Percentiles rank a stretch among this genome's conserved stretches.
phyloP scores from a whole-genome alignment of 2,329 filamentous ascomycete species.

The Berkeleyomyces rouxiae region DNA sequence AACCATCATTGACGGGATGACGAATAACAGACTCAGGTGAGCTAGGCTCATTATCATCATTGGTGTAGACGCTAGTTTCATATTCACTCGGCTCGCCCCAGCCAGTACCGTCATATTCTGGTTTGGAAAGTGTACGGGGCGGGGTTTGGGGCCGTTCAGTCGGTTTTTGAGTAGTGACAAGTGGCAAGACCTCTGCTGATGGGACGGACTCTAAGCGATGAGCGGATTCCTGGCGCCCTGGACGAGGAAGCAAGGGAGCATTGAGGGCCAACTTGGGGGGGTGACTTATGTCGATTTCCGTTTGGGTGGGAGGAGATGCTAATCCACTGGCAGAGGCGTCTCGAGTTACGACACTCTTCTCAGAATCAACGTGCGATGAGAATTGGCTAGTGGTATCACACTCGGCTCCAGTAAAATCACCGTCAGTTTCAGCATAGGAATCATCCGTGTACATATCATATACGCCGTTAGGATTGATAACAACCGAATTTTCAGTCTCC shows the following conservation, averaged over 20 bases:
- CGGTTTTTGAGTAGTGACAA: neutral
- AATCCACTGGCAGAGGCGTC: conserved; percentile 9
- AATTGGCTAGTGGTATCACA: conserved; percentile 20
- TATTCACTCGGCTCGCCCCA: conserved; percentile 34
- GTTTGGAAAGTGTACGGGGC: conserved; percentile 31
- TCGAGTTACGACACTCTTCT: conserved; percentile 20
- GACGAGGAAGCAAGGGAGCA: conserved; percentile 19
- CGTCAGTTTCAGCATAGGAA: conserved; percentile 29
- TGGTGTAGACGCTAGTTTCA: conserved; percentile 19
- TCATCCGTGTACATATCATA: conserved; percentile 25
- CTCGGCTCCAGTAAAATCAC: conserved; percentile 16
- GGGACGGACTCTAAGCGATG: neutral
- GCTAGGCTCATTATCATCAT: conserved; percentile 41
- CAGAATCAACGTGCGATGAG: conserved; percentile 18
- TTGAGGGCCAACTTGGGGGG: conserved; percentile 16
- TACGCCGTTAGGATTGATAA: conserved; percentile 10
- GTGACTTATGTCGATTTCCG: conserved; percentile 10
- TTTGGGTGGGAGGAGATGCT: conserved; percentile 8
- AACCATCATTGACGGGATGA: conserved; percentile 37
- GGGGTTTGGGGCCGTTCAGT: conserved; percentile 32
- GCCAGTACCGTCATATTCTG: conserved; percentile 46
- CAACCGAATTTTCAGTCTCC: conserved; percentile 18
- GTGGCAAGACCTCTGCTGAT: neutral
- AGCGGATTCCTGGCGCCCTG: conserved; percentile 4
- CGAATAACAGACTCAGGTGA: conserved; percentile 87